These are phyloP conservation scores for Lablab purpureus DNA, from an alignment of 306 rosid genomes.

Conservation along the genomic window DNA sequence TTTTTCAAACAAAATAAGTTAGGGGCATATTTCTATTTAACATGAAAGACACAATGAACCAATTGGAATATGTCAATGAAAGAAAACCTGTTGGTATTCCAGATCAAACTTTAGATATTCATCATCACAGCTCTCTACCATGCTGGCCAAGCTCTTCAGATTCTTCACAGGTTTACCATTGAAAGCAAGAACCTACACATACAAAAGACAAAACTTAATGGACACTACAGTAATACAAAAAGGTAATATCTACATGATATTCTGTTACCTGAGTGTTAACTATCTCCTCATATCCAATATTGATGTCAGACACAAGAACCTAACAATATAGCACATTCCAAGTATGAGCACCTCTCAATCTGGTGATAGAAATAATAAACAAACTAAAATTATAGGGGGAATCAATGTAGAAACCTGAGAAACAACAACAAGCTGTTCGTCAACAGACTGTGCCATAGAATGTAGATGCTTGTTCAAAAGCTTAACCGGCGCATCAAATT, in stretches of 20 bases:
- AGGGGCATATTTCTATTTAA: neutral
- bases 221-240: neutral
- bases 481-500: slow-evolving; percentile 85
- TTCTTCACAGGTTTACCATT: slow-evolving; percentile 92
- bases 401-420: slow-evolving; percentile 69
- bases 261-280: slow-evolving; percentile 82
- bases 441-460: slow-evolving; percentile 74
- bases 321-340: slow-evolving; percentile 44
- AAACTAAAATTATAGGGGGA: neutral
- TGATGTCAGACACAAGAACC: slow-evolving; percentile 93
- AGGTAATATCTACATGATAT: neutral
- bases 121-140: slow-evolving; percentile 85
- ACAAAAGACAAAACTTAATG: slow-evolving; percentile 24
- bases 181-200: slow-evolving; percentile 76
- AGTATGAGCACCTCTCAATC: slow-evolving; percentile 24
- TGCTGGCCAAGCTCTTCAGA: slow-evolving; percentile 80
- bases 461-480: slow-evolving; percentile 81
- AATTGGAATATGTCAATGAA: neutral
- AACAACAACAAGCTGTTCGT: slow-evolving; percentile 83
- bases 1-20: slow-evolving; percentile 4
- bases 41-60: neutral
- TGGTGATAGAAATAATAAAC: neutral
- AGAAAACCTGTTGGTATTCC: slow-evolving; percentile 89
- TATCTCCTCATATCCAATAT: slow-evolving; percentile 88
- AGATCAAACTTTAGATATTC: slow-evolving; percentile 83